These are phyloP conservation scores for Helianthus tuberosus DNA, from an alignment of 129 eudicot genomes.

Conservation along the genomic window DNA sequence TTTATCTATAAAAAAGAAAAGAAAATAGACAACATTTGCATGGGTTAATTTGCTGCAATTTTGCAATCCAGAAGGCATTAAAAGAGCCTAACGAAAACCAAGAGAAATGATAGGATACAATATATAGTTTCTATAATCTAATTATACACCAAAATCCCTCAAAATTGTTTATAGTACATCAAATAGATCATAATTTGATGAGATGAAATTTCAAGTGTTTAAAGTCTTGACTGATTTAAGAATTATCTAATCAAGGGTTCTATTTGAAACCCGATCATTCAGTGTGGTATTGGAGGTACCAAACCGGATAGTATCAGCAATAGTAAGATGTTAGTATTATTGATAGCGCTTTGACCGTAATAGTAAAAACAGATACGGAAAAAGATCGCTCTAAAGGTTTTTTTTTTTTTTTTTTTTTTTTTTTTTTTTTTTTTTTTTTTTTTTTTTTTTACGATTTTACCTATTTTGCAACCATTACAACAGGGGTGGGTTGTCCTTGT, in stretches of 20 bases:
- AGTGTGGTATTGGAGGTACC: not conserved
- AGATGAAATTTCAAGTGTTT: not conserved
- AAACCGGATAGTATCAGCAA: not conserved
- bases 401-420: too few species aligned
- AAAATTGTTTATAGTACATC: not conserved
- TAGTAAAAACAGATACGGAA: not conserved
- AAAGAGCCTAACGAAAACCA: slow-evolving; percentile 28
- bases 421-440: too few species aligned
- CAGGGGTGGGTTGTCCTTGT: slow-evolving; percentile 13
- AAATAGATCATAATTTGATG: not conserved
- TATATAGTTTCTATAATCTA: too few species aligned
- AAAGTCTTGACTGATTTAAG: not conserved
- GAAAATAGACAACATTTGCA: not conserved
- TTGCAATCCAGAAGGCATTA: slow-evolving; percentile 35
- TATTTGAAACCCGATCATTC: not conserved
- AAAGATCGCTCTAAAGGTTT: not conserved
- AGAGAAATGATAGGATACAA: not conserved
- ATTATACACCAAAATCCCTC: too few species aligned
- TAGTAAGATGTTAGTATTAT: not conserved
- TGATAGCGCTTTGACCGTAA: slow-evolving; percentile 1
- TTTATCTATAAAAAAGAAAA: too few species aligned
- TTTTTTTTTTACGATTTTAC: not conserved
- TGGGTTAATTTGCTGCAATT: not conserved
- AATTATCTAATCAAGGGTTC: not conserved
- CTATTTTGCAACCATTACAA: not conserved